phyloP scores from a whole-genome alignment of 352 stramenopile genomes.

The Halophytophthora polymorphica region DNA sequence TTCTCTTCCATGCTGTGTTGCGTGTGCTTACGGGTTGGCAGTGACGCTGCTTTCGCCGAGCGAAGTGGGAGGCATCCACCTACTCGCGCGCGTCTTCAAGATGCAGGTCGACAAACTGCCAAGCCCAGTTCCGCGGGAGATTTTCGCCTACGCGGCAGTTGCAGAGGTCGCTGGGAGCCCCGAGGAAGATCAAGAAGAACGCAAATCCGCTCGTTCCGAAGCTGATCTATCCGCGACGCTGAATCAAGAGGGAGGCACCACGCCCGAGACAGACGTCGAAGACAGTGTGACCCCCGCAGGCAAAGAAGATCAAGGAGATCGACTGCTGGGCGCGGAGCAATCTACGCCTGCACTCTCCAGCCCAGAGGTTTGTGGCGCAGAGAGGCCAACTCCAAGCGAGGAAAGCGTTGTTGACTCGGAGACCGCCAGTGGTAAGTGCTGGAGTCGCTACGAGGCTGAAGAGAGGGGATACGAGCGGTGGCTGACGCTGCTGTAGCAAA shows the following conservation, averaged over 20 bases:
- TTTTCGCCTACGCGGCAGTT: slow-evolving; percentile 33
- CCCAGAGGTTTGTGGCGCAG: not conserved
- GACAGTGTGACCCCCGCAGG: not conserved
- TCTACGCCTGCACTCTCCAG: too few relatives aligned
- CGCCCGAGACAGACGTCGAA: not conserved
- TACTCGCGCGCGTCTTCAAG: slow-evolving; percentile 65
- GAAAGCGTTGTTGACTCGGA: slow-evolving; percentile 1
- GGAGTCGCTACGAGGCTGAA: slow-evolving; percentile 15
- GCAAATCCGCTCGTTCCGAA: not conserved
- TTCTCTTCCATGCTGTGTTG: slow-evolving; percentile 1
- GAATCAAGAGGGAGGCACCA: not conserved
- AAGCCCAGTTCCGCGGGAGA: slow-evolving; percentile 38
- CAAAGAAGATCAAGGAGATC: not conserved
- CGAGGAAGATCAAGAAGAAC: not conserved
- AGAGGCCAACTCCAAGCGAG: not conserved
- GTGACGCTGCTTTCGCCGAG: slow-evolving; percentile 52
- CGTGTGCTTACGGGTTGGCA: slow-evolving; percentile 44
- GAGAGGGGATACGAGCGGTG: slow-evolving; percentile 28
- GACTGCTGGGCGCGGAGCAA: not conserved
- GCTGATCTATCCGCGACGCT: not conserved
- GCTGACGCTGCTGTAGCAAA: slow-evolving; percentile 25
- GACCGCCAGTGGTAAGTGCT: not conserved
- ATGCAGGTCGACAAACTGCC: slow-evolving; percentile 59
- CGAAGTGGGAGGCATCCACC: slow-evolving; percentile 51
- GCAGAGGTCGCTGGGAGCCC: slow-evolving; percentile 3